A percentile compares a stretch with the other conserved stretches of the same genome.
These are phyloP conservation scores for Aspergillus sparsus DNA, from an alignment of 495 filamentous ascomycete species.

Conservation along the genomic window DNA sequence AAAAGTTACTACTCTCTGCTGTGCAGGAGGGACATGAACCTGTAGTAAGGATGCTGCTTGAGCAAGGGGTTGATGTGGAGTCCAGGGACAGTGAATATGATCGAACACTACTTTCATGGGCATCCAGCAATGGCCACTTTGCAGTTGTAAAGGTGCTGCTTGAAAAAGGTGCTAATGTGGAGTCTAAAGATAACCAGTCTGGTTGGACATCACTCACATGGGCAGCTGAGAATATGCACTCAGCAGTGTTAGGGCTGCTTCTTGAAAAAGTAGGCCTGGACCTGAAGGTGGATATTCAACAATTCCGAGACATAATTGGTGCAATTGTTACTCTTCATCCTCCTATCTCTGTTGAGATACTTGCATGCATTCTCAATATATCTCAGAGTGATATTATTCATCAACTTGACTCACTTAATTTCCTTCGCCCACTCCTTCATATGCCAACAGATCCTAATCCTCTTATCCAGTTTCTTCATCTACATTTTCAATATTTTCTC, in stretches of 20 bases:
- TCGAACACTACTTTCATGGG: conserved; percentile 26
- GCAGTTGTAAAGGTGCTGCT: conserved; percentile 26
- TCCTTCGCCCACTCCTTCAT: conserved; percentile 23
- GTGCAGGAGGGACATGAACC: neutral
- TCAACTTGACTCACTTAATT: conserved; percentile 10
- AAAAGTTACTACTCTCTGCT: conserved; percentile 25
- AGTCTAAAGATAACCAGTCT: conserved; percentile 9
- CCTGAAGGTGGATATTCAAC: conserved; percentile 4
- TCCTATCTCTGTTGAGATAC: conserved; percentile 17
- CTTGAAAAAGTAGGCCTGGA: neutral
- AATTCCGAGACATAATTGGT: conserved; percentile 24
- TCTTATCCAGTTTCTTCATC: conserved; percentile 15
- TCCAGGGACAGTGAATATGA: conserved; percentile 21
- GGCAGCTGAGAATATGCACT: conserved; percentile 15
- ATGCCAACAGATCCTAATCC: conserved; percentile 28
- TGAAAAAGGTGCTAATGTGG: conserved; percentile 6
- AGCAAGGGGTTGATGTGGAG: conserved; percentile 22
- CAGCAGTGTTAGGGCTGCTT: neutral
- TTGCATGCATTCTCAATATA: conserved; percentile 17
- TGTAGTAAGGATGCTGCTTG: conserved; percentile 22
- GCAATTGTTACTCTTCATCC: conserved; percentile 22
- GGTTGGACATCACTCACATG: conserved; percentile 16
- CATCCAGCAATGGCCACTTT: conserved; percentile 25
- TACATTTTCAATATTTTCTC: conserved; percentile 27
- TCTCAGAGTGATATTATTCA: conserved; percentile 1